Evolutionary conservation across 2,329 filamentous ascomycete genomes (phyloP).

Genomic region (Claviceps sp.): DNA sequence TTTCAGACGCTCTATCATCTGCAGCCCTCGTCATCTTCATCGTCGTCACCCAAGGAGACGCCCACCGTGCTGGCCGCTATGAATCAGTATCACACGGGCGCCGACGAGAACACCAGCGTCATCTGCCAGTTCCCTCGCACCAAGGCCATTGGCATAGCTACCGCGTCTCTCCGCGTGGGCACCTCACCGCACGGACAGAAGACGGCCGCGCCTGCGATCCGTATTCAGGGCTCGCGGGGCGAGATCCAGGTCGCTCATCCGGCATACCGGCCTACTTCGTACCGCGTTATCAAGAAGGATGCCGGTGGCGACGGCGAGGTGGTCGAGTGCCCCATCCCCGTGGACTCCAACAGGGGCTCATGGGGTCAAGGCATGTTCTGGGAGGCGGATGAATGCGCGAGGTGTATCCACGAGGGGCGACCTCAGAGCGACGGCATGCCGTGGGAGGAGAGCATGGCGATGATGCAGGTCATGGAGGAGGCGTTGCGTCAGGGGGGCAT

Average conservation of each 20-base stretch:
- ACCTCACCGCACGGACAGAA: conserved; percentile 48
- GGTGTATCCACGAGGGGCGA: conserved; percentile 62
- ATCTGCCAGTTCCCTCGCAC: conserved; percentile 60
- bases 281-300: conserved; percentile 46
- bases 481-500: conserved; percentile 40
- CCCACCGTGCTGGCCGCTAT: conserved; percentile 58
- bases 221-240: conserved; percentile 67
- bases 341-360: conserved; percentile 28
- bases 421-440: conserved; percentile 60
- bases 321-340: conserved; percentile 40
- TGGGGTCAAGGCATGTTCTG: conserved; percentile 78
- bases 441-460: conserved; percentile 63
- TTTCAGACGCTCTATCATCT: conserved; percentile 82
- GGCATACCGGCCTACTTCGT: conserved; percentile 54
- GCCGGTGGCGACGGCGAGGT: conserved; percentile 33
- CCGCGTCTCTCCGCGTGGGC: conserved; percentile 48
- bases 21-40: conserved; percentile 41
- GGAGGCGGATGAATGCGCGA: conserved; percentile 70
- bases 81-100: conserved; percentile 59
- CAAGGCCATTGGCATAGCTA: conserved; percentile 59
- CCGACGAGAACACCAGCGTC: conserved; percentile 67
- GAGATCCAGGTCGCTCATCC: conserved; percentile 71
- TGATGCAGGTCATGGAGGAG: conserved; percentile 63
- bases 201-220: conserved; percentile 51
- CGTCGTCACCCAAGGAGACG: conserved; percentile 38